These are phyloP conservation scores for Gossypium gossypioides DNA, from an alignment of 441 rosid genomes.

Conservation along the genomic window DNA sequence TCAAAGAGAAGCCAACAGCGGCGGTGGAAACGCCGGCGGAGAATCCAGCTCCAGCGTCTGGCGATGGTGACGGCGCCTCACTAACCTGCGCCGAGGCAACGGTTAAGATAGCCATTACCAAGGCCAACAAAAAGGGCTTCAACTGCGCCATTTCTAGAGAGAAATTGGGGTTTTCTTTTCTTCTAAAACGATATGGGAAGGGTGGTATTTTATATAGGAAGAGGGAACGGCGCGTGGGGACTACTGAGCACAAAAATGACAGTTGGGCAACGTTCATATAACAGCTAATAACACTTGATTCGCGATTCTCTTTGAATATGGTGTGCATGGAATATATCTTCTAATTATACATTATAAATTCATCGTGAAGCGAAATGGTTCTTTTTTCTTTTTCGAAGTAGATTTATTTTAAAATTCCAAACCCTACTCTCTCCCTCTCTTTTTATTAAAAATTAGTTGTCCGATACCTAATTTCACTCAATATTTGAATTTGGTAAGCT, in stretches of 20 bases:
- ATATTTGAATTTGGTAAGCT: too few species aligned
- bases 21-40: conserved; percentile 14
- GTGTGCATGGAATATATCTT: too few species aligned
- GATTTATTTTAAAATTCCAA: too few species aligned
- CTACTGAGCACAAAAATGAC: neutral
- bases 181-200: neutral
- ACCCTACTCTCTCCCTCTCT: too few species aligned
- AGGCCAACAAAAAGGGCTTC: conserved; percentile 10
- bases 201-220: conserved; percentile 8
- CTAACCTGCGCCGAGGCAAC: conserved; percentile 23
- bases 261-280: conserved; percentile 22
- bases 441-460: too few species aligned
- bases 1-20: conserved; percentile 18
- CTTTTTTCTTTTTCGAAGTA: too few species aligned
- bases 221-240: conserved; percentile 14
- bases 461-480: too few species aligned
- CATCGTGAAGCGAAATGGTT: neutral
- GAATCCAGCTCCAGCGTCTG: conserved; percentile 21
- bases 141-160: conserved; percentile 19
- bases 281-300: conserved; percentile 11
- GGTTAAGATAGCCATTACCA: conserved; percentile 16
- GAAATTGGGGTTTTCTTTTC: neutral
- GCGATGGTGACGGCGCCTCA: conserved; percentile 18
- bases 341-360: too few species aligned
- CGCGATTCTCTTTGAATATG: too few species aligned